Percentiles rank a stretch among this genome's conserved stretches.
phyloP scores from a whole-genome alignment of 352 stramenopile species.

The Pythium insidiosum region DNA sequence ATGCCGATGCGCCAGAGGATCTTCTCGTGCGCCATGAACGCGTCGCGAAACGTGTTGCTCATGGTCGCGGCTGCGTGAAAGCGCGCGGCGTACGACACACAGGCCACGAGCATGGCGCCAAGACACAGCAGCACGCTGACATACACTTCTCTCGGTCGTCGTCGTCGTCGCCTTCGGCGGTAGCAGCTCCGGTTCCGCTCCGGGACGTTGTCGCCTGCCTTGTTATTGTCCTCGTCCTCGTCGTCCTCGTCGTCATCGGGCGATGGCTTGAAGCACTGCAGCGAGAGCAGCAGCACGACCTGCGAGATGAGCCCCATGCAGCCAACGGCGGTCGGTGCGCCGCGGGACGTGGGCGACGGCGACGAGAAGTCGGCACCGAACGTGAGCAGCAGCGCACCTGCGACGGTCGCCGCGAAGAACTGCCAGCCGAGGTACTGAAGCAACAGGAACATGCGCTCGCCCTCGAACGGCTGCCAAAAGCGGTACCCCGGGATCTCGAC shows the following conservation, averaged over 20 bases:
- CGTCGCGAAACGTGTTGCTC: not conserved
- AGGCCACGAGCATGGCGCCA: slow-evolving; percentile 15
- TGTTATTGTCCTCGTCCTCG: too few relatives aligned
- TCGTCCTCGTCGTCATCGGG: not conserved
- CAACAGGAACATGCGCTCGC: slow-evolving; percentile 39
- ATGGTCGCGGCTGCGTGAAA: not conserved
- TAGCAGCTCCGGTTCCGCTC: not conserved
- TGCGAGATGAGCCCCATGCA: slow-evolving; percentile 40
- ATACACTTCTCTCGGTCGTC: slow-evolving; percentile 22
- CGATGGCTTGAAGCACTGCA: slow-evolving; percentile 30
- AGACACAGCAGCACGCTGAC: slow-evolving; percentile 24
- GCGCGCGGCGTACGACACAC: slow-evolving; percentile 15
- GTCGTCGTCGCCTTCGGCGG: not conserved
- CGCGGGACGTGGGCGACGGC: slow-evolving; percentile 7
- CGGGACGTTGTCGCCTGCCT: too few relatives aligned
- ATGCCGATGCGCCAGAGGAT: slow-evolving; percentile 33
- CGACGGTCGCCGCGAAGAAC: slow-evolving; percentile 35
- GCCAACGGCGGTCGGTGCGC: slow-evolving; percentile 25
- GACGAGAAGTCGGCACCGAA: slow-evolving; percentile 13
- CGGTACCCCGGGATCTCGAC: slow-evolving; percentile 35
- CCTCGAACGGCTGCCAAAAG: slow-evolving; percentile 51
- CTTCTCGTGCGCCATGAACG: slow-evolving; percentile 21
- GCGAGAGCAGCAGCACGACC: slow-evolving; percentile 31
- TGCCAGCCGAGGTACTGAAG: slow-evolving; percentile 57
- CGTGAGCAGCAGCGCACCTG: slow-evolving; percentile 25